Evolutionary conservation across 2,329 filamentous ascomycete genomes (phyloP).

Genomic region (Colletotrichum caudatum): DNA sequence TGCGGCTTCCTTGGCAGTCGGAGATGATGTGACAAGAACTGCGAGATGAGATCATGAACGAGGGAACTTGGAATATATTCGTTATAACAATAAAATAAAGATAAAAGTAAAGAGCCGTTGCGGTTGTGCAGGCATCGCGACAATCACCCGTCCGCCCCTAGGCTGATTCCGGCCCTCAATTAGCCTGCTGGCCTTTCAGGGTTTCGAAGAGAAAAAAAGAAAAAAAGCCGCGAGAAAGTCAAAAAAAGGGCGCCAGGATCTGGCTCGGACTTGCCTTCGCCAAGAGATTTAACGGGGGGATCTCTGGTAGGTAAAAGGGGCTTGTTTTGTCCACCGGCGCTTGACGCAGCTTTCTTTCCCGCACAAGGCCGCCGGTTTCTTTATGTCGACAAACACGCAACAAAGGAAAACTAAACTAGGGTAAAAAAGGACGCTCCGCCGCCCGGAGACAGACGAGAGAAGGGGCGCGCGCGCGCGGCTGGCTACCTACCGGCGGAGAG

Average conservation of each 20-base stretch:
- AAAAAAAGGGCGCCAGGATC: slow-evolving; percentile 8
- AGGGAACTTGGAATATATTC: not conserved
- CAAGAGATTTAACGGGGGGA: slow-evolving; percentile 35
- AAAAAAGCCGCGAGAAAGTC: not conserved
- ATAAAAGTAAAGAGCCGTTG: not conserved
- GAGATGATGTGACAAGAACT: not conserved
- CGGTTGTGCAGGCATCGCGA: slow-evolving; percentile 18
- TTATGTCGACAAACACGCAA: not conserved
- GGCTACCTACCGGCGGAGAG: not conserved
- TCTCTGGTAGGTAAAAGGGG: slow-evolving; percentile 9
- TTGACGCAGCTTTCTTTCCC: not conserved
- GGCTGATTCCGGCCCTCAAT: slow-evolving; percentile 5
- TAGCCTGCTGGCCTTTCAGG: slow-evolving; percentile 11
- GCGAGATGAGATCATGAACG: not conserved
- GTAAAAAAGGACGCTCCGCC: no score
- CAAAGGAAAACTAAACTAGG: not conserved
- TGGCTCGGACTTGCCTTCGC: slow-evolving; percentile 30
- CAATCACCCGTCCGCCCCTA: slow-evolving; percentile 4
- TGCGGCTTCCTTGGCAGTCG: slow-evolving; percentile 26
- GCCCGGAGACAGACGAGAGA: no score
- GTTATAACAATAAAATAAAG: no score
- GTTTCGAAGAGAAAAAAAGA: no score
- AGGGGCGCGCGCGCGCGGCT: not conserved
- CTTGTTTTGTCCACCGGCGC: slow-evolving; percentile 4
- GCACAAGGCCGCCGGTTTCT: not conserved